These are phyloP conservation scores for Lindgomyces ingoldianus DNA, from an alignment of 495 filamentous ascomycete genomes.

Conservation along the genomic window DNA sequence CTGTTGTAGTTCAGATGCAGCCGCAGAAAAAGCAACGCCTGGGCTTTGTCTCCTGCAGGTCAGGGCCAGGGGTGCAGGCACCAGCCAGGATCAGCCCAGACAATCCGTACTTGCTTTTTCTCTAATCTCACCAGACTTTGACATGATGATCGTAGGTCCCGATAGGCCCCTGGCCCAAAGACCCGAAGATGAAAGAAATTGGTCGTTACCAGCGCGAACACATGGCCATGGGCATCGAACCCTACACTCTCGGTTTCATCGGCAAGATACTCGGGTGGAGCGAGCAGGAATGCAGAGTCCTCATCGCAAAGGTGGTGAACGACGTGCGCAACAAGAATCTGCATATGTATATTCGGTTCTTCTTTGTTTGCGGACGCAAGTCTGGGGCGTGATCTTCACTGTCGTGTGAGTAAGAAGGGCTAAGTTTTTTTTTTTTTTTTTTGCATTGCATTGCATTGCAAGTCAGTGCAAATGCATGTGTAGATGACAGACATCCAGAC, in stretches of 20 bases:
- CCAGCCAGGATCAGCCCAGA: no score
- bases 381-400: neutral
- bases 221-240: conserved; percentile 28
- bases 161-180: conserved; percentile 39
- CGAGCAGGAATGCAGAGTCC: conserved; percentile 24
- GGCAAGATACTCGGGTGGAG: conserved; percentile 31
- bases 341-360: conserved; percentile 28
- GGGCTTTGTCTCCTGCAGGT: neutral
- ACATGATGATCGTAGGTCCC: conserved; percentile 21
- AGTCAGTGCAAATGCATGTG: no score
- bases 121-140: neutral
- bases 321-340: conserved; percentile 19
- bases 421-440: neutral
- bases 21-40: neutral
- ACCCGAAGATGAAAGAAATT: conserved; percentile 39
- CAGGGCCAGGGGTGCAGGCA: no score
- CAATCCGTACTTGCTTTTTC: neutral
- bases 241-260: conserved; percentile 32
- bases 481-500: no score
- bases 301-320: conserved; percentile 31
- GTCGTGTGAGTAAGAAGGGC: neutral
- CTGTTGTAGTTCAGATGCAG: neutral
- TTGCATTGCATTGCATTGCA: neutral
- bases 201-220: conserved; percentile 31
- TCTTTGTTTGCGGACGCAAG: conserved; percentile 24